Base-by-base conservation (phyloP, 2,329 filamentous ascomycete genomes). In the Calonectria montana region DNA sequence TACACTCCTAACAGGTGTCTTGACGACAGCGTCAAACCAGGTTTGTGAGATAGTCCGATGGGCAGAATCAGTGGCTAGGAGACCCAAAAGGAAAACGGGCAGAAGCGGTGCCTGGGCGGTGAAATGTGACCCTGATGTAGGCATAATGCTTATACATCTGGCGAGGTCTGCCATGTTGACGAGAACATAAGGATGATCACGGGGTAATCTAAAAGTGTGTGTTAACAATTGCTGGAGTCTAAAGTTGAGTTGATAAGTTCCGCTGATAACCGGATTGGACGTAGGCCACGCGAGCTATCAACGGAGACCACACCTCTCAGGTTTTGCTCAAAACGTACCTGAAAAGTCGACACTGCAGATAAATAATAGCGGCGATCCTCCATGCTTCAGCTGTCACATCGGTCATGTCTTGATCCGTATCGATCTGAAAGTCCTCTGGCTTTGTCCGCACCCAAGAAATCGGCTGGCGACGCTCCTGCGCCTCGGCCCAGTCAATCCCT, bases 91-190 rank as follows among this genome's bases (percentile, higher is more conserved):
- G 53, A 85, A 86, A 0, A 85, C 83, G 0, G 84, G 84, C 12
- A 85, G 80, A 1, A 86, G 76, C 6, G 84, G 84, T 8, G 84
- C 83, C 62, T 86, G 84, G 1, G 84, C 83, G 10, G 84, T 86
- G 61, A 86, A 86, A 3, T 83, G 76, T 23, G 76, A 76, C 8
- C 84, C 84, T 4, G 82, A 84, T 2, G 84, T 86, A 2, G 84
- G 84, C 84, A 85, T 84, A 9, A 84, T 81, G 3, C 73, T 75
- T 21, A 86, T 84, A 62, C 83, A 84, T 67, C 72, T 78, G 7
- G 81, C 81, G n/a, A 86, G 76, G 39, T 84, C 79, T 0, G 65
- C 45, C 15, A 85, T 35, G 23, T 81, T 81, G 21, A 69, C 39
- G 12, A 85, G 21, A 15, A 86, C 82, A 0, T 81, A 78, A 0